A percentile compares a stretch with the other conserved stretches of the same genome.
Evolutionary conservation across 2,329 filamentous ascomycete genomes (phyloP).

Genomic region (Fusarium euwallaceae): DNA sequence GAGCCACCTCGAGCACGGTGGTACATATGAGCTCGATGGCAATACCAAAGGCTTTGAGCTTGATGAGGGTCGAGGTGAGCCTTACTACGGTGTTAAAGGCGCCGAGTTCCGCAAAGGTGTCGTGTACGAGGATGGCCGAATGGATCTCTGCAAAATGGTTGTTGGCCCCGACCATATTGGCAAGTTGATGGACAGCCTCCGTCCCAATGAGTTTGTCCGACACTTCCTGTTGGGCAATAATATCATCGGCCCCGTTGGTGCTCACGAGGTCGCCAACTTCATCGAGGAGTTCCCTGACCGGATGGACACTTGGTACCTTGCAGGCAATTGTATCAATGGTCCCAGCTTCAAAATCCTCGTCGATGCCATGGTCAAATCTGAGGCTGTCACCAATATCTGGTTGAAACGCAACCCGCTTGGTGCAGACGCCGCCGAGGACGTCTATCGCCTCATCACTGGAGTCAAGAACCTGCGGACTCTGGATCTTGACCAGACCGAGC

Average conservation of each 20-base stretch:
- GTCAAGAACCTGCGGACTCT: constrained; percentile 61
- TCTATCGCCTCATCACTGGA: constrained; percentile 60
- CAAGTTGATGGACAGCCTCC: constrained; percentile 63
- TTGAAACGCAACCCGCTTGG: constrained; percentile 67
- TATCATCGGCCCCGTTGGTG: constrained; percentile 64
- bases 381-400: constrained; percentile 64
- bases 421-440: constrained; percentile 52
- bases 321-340: constrained; percentile 66
- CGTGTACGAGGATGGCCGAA: constrained; percentile 64
- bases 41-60: constrained; percentile 47
- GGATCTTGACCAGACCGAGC: constrained; percentile 66
- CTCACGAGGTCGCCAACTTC: constrained; percentile 60
- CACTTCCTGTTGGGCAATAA: constrained; percentile 69
- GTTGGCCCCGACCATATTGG: constrained; percentile 65
- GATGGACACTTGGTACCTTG: constrained; percentile 69
- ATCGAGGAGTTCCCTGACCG: constrained; percentile 58
- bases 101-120: constrained; percentile 55
- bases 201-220: constrained; percentile 60
- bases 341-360: constrained; percentile 58
- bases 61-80: constrained; percentile 54
- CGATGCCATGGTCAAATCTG: constrained; percentile 58
- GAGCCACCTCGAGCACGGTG: constrained; percentile 48
- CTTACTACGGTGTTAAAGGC: constrained; percentile 52
- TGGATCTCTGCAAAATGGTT: constrained; percentile 69
- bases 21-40: constrained; percentile 46